Conservation (phyloP, 2,329 filamentous ascomycete genomes). For the Epichloe amarillans region DNA sequence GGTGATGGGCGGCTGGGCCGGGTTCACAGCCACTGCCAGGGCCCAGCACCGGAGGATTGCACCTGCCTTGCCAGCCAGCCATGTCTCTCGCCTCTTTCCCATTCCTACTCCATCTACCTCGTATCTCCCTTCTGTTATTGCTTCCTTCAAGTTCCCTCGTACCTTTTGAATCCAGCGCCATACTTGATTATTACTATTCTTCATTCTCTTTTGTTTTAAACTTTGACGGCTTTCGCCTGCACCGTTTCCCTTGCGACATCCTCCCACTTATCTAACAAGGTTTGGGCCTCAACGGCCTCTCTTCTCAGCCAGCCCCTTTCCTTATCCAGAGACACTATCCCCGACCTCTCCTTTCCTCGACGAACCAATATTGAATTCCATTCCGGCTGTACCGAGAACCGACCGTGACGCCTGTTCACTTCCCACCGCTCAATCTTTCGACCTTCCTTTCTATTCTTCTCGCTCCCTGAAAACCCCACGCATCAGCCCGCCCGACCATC, state of each 20-base stretch:
- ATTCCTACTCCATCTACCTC: not conserved
- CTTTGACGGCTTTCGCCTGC: not conserved
- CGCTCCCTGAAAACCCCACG: not conserved
- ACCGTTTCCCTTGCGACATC: not conserved
- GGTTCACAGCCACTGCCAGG: not conserved
- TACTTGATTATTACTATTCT: not conserved
- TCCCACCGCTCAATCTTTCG: not conserved
- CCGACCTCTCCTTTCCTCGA: not conserved
- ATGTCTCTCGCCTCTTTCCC: not conserved
- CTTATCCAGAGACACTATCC: not conserved
- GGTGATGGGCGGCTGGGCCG: not conserved
- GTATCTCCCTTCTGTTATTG: not conserved
- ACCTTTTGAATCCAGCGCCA: not conserved
- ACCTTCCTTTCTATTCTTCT: not conserved
- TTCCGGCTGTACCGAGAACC: not conserved
- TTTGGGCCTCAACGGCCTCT: not conserved
- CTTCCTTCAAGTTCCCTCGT: not conserved
- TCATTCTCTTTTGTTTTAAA: not conserved
- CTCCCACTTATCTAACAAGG: not conserved
- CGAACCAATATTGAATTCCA: not conserved
- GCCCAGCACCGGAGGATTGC: not conserved
- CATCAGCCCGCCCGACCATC: not conserved
- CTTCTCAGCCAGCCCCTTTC: conserved; percentile 1
- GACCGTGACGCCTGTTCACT: not conserved
- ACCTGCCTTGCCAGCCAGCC: not conserved